These are phyloP conservation scores for Ogataea polymorpha DNA, from an alignment of 805 yeast genomes.

Conservation along the genomic window DNA sequence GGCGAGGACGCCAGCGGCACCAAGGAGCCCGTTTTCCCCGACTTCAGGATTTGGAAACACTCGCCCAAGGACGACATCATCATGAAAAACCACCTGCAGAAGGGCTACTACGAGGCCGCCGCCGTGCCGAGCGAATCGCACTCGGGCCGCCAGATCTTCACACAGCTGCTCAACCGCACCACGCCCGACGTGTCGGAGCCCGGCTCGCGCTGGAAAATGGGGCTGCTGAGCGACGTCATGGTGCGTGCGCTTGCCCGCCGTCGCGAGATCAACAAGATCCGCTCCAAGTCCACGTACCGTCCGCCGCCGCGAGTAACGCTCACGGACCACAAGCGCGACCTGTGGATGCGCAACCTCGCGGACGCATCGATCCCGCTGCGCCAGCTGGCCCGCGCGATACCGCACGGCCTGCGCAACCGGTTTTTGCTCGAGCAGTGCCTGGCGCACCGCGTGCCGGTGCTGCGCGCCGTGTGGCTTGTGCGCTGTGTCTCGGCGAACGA, in stretches of 20 bases:
- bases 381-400: slow-evolving; percentile 72
- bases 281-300: slow-evolving; percentile 54
- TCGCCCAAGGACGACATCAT: slow-evolving; percentile 50
- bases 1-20: slow-evolving; percentile 16
- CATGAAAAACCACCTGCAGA: slow-evolving; percentile 55
- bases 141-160: slow-evolving; percentile 60
- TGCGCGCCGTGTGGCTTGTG: slow-evolving; percentile 89
- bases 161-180: slow-evolving; percentile 31
- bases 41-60: slow-evolving; percentile 70
- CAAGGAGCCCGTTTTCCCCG: slow-evolving; percentile 50
- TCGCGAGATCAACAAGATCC: slow-evolving; percentile 42
- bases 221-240: slow-evolving; percentile 48
- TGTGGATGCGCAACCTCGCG: slow-evolving; percentile 83
- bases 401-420: slow-evolving; percentile 83
- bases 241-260: slow-evolving; percentile 47
- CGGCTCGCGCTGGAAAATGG: slow-evolving; percentile 24
- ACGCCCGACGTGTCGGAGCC: slow-evolving; percentile 10
- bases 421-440: slow-evolving; percentile 72
- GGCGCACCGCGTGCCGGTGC: slow-evolving; percentile 61
- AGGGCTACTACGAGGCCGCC: slow-evolving; percentile 69
- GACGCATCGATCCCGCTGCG: slow-evolving; percentile 62
- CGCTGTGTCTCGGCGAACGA: slow-evolving; percentile 85
- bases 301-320: slow-evolving; percentile 89
- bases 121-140: slow-evolving; percentile 63
- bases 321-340: slow-evolving; percentile 79